Evolutionary conservation across 805 yeast species (phyloP).

Genomic region (Sungouiozyma ichnusensis): DNA sequence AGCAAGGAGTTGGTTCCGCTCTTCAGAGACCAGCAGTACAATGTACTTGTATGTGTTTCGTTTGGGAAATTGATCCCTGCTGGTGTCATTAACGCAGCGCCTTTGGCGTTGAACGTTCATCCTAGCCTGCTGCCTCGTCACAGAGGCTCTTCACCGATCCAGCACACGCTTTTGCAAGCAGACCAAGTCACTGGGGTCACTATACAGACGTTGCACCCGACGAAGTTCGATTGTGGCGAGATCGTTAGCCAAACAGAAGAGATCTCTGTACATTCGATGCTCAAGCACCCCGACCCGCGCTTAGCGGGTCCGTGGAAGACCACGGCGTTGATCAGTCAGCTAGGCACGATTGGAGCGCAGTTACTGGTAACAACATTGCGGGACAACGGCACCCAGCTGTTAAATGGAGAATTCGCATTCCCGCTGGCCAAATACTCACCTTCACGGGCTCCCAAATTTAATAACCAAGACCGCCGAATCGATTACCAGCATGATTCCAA

Average conservation of each 20-base stretch:
- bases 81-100: conserved; percentile 36
- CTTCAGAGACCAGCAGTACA: conserved; percentile 25
- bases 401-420: conserved; percentile 2
- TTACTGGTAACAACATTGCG: conserved; percentile 39
- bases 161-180: conserved; percentile 57
- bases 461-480: conserved; percentile 33
- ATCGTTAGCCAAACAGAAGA: conserved; percentile 48
- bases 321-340: conserved; percentile 32
- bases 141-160: conserved; percentile 87
- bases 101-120: conserved; percentile 75
- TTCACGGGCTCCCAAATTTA: conserved; percentile 48
- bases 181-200: conserved; percentile 70
- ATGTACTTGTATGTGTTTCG: conserved; percentile 79
- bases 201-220: conserved; percentile 82
- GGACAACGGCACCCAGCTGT: conserved; percentile 18
- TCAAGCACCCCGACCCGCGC: conserved; percentile 3
- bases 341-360: conserved; percentile 55
- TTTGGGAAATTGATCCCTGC: conserved; percentile 76
- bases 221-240: conserved; percentile 71
- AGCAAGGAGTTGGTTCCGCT: conserved; percentile 5
- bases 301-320: conserved; percentile 14
- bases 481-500: conserved; percentile 37
- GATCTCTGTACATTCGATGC: conserved; percentile 8
- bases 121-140: conserved; percentile 79
- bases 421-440: conserved; percentile 13